Evolutionary conservation across 768 basidiomycete species (phyloP), one percentile per base, ranked within the genome.

Genomic region (Hericium rajendrae): DNA sequence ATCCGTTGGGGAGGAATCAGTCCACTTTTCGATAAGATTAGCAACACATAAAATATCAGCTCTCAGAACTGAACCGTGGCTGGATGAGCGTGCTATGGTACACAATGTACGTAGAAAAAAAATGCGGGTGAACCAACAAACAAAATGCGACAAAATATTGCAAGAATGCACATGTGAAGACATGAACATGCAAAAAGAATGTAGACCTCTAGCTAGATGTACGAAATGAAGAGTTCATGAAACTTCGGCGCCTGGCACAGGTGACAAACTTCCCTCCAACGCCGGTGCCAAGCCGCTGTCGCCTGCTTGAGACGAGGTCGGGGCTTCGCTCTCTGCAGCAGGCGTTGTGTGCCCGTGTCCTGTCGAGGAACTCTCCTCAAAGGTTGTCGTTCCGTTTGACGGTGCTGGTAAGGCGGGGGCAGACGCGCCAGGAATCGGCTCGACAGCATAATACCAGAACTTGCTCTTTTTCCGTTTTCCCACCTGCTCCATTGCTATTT

Each of bases 381-480:
- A 18, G 43, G 43, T 18, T 20, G 43, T 6, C 15, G 43, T 46
- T 46, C 43, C 43, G 16, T 46, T 46, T 0, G 15, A 46, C 8
- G 43, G 16, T n/a, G n/a, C 9, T 37, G 40, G 38, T 18, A 50
- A 5, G 16, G 38, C 50, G n/a, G 57, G 41, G 18, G 50, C 40
- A 38, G 55, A 12, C 26, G 71, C 73, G 15, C 28, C 28, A 8
- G 78, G 69, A 48, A 79, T 64, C 1, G 88, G 86, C 63, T 92
- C 90, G 24, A 92, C 87, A 18, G 90, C 90, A 61, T 93, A 93
- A 48, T 86, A 85, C 89, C 90, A 91, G 68, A 84, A 91, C 65
- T 87, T 91, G 66, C 90, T 91, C 69, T 79, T 84, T 73, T 88
- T 91, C 74, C 85, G 89, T 59, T 89, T 88, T 38, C 80, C 82